Conservation (phyloP, 2,329 filamentous ascomycete species). For the Thielaviopsis populi region DNA sequence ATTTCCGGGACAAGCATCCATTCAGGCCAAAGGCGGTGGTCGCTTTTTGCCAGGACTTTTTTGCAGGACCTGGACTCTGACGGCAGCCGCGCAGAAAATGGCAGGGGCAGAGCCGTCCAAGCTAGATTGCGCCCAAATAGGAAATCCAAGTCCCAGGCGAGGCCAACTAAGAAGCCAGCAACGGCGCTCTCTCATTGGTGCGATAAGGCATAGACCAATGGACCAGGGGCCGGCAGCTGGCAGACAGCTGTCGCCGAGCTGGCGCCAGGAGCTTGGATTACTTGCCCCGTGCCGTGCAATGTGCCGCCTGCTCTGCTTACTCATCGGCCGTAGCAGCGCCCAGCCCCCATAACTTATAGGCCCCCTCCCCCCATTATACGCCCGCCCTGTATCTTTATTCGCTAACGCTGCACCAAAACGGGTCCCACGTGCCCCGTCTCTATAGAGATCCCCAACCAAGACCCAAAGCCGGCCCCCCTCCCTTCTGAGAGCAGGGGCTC, state of each 20-base stretch:
- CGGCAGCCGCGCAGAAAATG: background rate
- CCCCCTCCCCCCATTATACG: background rate
- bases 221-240: background rate
- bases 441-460: background rate
- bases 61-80: background rate
- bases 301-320: background rate
- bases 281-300: too few relatives aligned
- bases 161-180: background rate
- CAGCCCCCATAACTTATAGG: background rate
- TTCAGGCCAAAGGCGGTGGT: background rate
- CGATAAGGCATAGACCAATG: background rate
- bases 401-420: background rate
- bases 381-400: background rate
- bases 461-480: background rate
- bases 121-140: background rate
- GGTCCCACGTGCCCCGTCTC: background rate
- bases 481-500: background rate
- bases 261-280: too few relatives aligned
- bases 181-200: background rate
- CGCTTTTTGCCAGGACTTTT: background rate
- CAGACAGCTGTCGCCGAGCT: too few relatives aligned
- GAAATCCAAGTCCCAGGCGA: background rate
- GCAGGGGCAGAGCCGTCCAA: background rate
- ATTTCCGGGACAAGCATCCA: background rate
- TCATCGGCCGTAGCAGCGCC: background rate